Evolutionary conservation across 495 filamentous ascomycete species (phyloP).

Genomic region (Hypoxylon trugodes): DNA sequence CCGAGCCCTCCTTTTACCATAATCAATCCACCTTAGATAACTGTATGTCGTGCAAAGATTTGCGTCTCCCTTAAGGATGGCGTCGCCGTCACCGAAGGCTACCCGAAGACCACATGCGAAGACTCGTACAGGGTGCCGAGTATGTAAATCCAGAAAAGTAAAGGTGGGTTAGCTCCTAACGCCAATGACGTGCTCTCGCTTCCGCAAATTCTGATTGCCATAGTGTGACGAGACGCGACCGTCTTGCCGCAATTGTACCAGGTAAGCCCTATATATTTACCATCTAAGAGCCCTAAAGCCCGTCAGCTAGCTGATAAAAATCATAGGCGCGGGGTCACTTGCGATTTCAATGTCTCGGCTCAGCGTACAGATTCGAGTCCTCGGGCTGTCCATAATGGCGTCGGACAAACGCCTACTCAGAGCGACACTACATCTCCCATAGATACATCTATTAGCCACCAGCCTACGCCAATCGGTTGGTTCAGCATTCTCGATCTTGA

Average conservation of each 20-base stretch:
- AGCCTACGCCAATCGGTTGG: slow-evolving; percentile 9
- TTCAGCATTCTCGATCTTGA: slow-evolving; percentile 35
- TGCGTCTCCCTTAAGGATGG: slow-evolving; percentile 10
- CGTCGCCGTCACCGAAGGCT: slow-evolving; percentile 20
- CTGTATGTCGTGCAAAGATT: not conserved
- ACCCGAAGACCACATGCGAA: slow-evolving; percentile 36
- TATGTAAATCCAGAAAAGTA: slow-evolving; percentile 36
- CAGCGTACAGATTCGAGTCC: not conserved
- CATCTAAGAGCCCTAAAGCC: not conserved
- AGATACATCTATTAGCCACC: slow-evolving; percentile 4
- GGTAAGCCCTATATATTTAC: slow-evolving; percentile 2
- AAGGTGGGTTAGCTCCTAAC: slow-evolving; percentile 22
- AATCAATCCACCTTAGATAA: not conserved
- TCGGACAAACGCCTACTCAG: slow-evolving; percentile 6
- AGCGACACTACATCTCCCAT: slow-evolving; percentile 14
- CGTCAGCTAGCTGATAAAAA: slow-evolving; percentile 10
- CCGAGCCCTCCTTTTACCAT: slow-evolving; percentile 4
- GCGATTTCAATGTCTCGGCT: slow-evolving; percentile 27
- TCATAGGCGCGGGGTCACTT: slow-evolving; percentile 27
- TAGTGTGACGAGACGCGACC: slow-evolving; percentile 37
- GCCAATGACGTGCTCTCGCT: not conserved
- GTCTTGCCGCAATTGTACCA: slow-evolving; percentile 34
- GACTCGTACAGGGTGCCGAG: slow-evolving; percentile 37
- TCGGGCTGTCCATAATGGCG: not conserved
- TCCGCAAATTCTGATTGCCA: not conserved